A percentile compares a stretch with the other conserved stretches of the same genome.
These are phyloP conservation scores for Yarrowia bubula DNA, from an alignment of 805 yeast genomes.

Conservation along the genomic window DNA sequence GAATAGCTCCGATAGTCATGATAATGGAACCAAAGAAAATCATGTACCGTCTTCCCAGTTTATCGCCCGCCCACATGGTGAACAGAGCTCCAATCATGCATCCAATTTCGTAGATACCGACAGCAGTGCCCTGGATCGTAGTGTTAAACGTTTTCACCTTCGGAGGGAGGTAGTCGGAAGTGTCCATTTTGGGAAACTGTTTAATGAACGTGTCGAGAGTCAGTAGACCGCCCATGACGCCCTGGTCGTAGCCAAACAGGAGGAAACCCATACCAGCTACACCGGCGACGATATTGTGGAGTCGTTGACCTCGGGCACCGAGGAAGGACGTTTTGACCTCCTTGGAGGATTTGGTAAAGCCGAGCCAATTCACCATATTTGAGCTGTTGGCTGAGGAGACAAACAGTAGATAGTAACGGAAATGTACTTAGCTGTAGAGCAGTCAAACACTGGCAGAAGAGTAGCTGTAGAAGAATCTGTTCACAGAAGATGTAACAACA, in stretches of 20 bases:
- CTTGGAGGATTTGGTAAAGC: neutral
- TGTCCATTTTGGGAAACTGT: conserved; percentile 31
- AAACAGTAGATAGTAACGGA: neutral
- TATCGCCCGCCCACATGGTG: conserved; percentile 50
- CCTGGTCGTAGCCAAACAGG: conserved; percentile 69
- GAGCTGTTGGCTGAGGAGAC: no score
- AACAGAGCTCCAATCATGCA: conserved; percentile 50
- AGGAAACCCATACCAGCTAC: conserved; percentile 39
- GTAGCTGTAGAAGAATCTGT: no score
- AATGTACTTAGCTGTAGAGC: no score
- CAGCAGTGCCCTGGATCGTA: conserved; percentile 32
- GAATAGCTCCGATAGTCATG: conserved; percentile 49
- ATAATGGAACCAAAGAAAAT: conserved; percentile 50
- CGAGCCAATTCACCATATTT: neutral
- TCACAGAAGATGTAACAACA: no score
- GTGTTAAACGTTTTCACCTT: conserved; percentile 16
- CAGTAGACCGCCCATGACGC: conserved; percentile 74
- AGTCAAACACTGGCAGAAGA: no score
- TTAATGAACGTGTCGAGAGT: conserved; percentile 47
- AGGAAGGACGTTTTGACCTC: conserved; percentile 21
- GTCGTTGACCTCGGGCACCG: conserved; percentile 29
- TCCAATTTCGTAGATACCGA: conserved; percentile 46
- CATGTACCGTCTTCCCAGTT: conserved; percentile 48
- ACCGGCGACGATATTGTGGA: conserved; percentile 30
- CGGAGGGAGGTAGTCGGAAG: conserved; percentile 4